These are phyloP conservation scores for Aspergillus incahuasiensis DNA, from an alignment of 495 filamentous ascomycete genomes.

Conservation along the genomic window DNA sequence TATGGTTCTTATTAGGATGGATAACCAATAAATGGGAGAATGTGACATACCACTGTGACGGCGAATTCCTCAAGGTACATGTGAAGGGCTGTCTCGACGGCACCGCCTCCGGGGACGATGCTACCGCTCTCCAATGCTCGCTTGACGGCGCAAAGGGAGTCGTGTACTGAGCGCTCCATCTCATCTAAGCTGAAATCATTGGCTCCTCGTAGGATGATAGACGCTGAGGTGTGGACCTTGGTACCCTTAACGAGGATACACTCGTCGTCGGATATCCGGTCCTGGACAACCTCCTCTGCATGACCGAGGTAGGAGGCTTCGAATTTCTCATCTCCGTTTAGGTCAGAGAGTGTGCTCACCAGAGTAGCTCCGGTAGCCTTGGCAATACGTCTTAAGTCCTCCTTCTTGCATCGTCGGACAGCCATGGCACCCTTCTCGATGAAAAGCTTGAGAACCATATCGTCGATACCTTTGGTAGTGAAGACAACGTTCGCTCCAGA, in stretches of 20 bases:
- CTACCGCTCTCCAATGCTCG: constrained; percentile 93
- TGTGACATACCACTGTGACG: constrained; percentile 73
- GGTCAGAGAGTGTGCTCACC: constrained; percentile 84
- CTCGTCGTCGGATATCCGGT: constrained; percentile 97
- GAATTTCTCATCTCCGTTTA: constrained; percentile 97
- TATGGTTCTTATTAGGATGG: constrained; percentile 24
- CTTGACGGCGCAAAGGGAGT: constrained; percentile 95
- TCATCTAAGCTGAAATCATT: constrained; percentile 98
- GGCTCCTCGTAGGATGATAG: constrained; percentile 90
- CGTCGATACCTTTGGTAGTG: constrained; percentile 98
- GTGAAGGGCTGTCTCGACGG: constrained; percentile 96
- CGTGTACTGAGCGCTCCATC: constrained; percentile 98
- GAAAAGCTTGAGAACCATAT: constrained; percentile 90
- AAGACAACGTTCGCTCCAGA: constrained; percentile 94
- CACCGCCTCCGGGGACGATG: constrained; percentile 93
- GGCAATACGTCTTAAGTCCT: constrained; percentile 92
- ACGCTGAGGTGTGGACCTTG: constrained; percentile 87
- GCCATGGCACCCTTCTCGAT: constrained; percentile 95
- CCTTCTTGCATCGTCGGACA: constrained; percentile 96
- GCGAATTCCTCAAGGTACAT: constrained; percentile 99
- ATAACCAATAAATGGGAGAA: not conserved
- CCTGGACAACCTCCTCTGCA: constrained; percentile 93
- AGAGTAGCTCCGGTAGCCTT: constrained; percentile 94
- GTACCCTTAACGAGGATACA: constrained; percentile 96
- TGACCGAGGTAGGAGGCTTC: constrained; percentile 81